phyloP scores from a whole-genome alignment of 257 asterid genomes.

The Catharanthus roseus region DNA sequence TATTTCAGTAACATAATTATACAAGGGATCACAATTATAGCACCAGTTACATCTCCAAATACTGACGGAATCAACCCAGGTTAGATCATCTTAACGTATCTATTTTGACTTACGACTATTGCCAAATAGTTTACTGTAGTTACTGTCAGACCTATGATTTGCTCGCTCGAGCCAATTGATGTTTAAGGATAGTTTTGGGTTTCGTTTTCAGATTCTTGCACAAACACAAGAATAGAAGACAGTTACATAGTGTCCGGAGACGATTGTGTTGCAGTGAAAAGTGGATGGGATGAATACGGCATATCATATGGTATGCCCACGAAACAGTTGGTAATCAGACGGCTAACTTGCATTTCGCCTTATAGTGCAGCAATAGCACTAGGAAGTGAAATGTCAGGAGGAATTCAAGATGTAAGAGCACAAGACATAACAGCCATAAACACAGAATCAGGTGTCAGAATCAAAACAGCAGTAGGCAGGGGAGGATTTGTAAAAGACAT shows the following conservation, averaged over 20 bases:
- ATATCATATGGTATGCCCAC: conserved; percentile 79
- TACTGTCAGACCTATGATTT: too few species aligned
- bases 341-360: conserved; percentile 86
- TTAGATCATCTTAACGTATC: too few species aligned
- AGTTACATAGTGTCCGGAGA: conserved; percentile 74
- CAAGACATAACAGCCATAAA: conserved; percentile 61
- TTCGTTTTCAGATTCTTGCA: conserved; percentile 65
- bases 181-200: too few species aligned
- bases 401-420: conserved; percentile 74
- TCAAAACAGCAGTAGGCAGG: conserved; percentile 69
- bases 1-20: conserved; percentile 60
- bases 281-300: conserved; percentile 95
- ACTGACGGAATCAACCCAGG: conserved; percentile 95
- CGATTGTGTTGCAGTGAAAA: conserved; percentile 76
- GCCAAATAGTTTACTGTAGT: too few species aligned
- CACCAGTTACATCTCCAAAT: conserved; percentile 87
- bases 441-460: conserved; percentile 74
- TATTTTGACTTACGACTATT: too few species aligned
- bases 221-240: conserved; percentile 74
- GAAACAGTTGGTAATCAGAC: conserved; percentile 48
- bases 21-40: conserved; percentile 73
- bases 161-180: not conserved
- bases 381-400: conserved; percentile 95
- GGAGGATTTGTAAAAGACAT: conserved; percentile 72
- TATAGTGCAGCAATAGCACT: conserved; percentile 82